phyloP scores from a whole-genome alignment of 1,139 yeast genomes.

The Scheffersomyces cryptocercus region DNA sequence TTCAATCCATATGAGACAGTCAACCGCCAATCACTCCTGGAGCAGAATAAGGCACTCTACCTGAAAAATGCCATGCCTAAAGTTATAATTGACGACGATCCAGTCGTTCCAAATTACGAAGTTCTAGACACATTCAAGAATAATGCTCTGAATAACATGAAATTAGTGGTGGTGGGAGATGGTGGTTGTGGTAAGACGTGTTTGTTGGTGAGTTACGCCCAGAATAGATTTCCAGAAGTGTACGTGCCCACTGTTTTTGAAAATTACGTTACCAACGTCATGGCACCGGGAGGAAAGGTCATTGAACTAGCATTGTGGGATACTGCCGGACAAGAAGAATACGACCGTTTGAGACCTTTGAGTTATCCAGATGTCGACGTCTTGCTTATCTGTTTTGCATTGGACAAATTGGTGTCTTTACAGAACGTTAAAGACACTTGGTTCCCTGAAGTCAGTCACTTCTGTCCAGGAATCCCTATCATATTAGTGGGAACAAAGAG shows the following conservation, averaged over 20 bases:
- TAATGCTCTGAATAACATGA: conserved; percentile 47
- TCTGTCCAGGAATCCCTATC: conserved; percentile 78
- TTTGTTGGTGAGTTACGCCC: conserved; percentile 75
- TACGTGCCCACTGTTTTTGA: conserved; percentile 93
- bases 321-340: conserved; percentile 94
- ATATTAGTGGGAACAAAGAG: conserved; percentile 78
- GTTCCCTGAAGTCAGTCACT: conserved; percentile 84
- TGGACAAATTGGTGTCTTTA: conserved; percentile 63
- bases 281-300: conserved; percentile 54
- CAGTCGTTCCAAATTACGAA: conserved; percentile 38
- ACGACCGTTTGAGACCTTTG: conserved; percentile 79
- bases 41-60: conserved; percentile 20
- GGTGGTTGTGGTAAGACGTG: conserved; percentile 96
- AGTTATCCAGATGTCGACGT: conserved; percentile 83
- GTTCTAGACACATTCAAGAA: conserved; percentile 33
- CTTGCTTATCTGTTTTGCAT: conserved; percentile 72
- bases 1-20: conserved; percentile 32
- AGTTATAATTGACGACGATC: conserved; percentile 40
- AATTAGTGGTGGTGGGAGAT: conserved; percentile 88
- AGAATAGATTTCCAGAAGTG: conserved; percentile 71
- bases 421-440: conserved; percentile 78
- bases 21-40: conserved; percentile 23
- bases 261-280: conserved; percentile 70
- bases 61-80: conserved; percentile 23
- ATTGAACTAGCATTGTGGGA: conserved; percentile 85